These are phyloP conservation scores for Penicillium griseofulvum DNA, from an alignment of 2,329 filamentous ascomycete species.

Conservation along the genomic window DNA sequence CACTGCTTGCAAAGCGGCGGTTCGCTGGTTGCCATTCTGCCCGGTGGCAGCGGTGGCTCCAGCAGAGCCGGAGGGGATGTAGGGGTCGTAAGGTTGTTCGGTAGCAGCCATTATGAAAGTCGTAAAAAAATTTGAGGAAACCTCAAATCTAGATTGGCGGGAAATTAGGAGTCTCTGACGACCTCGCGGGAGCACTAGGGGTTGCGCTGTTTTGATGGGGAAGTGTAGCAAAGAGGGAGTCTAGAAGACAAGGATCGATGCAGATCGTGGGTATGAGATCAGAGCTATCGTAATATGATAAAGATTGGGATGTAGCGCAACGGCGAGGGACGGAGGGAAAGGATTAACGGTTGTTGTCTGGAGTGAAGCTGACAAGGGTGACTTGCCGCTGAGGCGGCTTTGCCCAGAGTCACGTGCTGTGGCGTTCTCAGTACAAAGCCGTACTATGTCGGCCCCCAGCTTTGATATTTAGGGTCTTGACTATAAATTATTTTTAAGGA, in stretches of 20 bases:
- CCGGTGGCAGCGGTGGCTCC: conserved; percentile 53
- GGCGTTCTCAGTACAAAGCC: conserved; percentile 18
- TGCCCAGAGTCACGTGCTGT: conserved; percentile 21
- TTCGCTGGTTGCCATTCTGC: conserved; percentile 61
- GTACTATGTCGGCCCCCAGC: not conserved
- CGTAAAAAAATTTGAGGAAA: not conserved
- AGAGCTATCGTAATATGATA: not conserved
- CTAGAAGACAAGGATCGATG: not conserved
- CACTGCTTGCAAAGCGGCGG: conserved; percentile 80
- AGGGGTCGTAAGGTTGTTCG: conserved; percentile 77
- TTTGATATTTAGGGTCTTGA: not conserved
- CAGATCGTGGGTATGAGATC: not conserved
- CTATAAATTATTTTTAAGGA: not conserved
- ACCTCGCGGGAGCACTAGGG: conserved; percentile 15
- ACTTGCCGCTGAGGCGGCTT: conserved; percentile 22
- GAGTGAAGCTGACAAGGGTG: conserved; percentile 21
- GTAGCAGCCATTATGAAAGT: conserved; percentile 48
- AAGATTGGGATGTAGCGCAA: not conserved
- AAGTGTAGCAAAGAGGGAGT: not conserved
- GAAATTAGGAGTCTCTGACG: conserved; percentile 5
- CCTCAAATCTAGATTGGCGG: conserved; percentile 16
- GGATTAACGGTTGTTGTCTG: conserved; percentile 6
- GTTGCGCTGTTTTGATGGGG: conserved; percentile 19
- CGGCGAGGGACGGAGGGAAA: not conserved
- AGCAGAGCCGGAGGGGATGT: conserved; percentile 69